phyloP scores from a whole-genome alignment of 495 filamentous ascomycete genomes.

The Hypoxylon trugodes region DNA sequence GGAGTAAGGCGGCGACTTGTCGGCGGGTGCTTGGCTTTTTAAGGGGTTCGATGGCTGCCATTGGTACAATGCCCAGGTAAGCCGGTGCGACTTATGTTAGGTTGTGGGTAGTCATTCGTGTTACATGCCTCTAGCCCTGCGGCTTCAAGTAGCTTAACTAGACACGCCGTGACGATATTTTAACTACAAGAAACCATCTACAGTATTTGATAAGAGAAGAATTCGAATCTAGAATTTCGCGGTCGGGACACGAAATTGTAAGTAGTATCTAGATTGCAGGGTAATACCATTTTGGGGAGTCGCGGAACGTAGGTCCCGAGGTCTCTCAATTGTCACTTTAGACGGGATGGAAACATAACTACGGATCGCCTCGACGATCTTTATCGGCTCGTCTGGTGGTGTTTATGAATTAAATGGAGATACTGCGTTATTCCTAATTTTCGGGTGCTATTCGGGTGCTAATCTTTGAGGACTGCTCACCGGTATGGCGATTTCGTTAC shows the following conservation, averaged over 20 bases:
- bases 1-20: neutral
- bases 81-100: neutral
- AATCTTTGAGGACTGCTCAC: too few relatives aligned
- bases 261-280: neutral
- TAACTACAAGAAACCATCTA: neutral
- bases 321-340: neutral
- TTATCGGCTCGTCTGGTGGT: neutral
- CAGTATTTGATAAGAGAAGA: neutral
- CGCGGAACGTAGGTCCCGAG: slow-evolving; percentile 12
- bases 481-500: too few relatives aligned
- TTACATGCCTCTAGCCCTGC: slow-evolving; percentile 4
- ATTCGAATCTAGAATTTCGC: neutral
- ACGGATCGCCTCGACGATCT: neutral
- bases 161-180: neutral
- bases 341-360: neutral
- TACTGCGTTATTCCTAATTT: too few relatives aligned
- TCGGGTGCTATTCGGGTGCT: too few relatives aligned
- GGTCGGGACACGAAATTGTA: neutral
- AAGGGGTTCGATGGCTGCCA: too few relatives aligned
- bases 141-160: neutral
- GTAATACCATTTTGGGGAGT: slow-evolving; percentile 4
- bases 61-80: slow-evolving; percentile 7
- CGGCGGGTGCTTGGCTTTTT: slow-evolving; percentile 2
- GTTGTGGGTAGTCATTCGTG: slow-evolving; percentile 3
- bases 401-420: too few relatives aligned